Evolutionary conservation across 257 asterid genomes (phyloP).

Genomic region (Salvia splendens): DNA sequence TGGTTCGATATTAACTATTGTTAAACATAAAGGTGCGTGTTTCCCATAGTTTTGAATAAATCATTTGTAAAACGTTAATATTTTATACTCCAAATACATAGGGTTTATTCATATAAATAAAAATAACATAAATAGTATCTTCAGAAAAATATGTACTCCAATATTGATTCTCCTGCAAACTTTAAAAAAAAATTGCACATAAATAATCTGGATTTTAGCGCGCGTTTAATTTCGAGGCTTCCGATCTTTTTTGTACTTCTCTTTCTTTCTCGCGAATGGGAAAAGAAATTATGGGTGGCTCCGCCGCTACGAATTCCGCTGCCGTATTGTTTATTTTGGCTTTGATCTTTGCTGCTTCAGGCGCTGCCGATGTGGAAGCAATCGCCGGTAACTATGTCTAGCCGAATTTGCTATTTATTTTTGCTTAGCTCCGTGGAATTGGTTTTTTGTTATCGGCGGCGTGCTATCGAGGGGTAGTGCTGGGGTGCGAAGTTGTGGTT

Average conservation of each 20-base stretch:
- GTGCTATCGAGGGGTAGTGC: not conserved
- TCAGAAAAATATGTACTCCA: no score
- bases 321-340: conserved; percentile 30
- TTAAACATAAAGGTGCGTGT: no score
- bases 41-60: no score
- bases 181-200: no score
- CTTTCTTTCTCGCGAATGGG: conserved; percentile 38
- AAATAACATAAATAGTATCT: no score
- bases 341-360: conserved; percentile 25
- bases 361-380: conserved; percentile 32
- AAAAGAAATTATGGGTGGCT: conserved; percentile 34
- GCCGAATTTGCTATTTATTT: not conserved
- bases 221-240: conserved; percentile 20
- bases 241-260: not conserved
- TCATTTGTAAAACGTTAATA: no score
- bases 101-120: not conserved
- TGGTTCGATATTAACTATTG: no score
- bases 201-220: conserved; percentile 9
- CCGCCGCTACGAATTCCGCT: conserved; percentile 19
- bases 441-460: conserved; percentile 23
- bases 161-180: no score
- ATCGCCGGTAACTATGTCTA: conserved; percentile 41
- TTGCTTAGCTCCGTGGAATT: conserved; percentile 1
- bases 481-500: conserved; percentile 16
- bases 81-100: no score